phyloP scores from a whole-genome alignment of 306 rosid genomes.

The Rosa persica region DNA sequence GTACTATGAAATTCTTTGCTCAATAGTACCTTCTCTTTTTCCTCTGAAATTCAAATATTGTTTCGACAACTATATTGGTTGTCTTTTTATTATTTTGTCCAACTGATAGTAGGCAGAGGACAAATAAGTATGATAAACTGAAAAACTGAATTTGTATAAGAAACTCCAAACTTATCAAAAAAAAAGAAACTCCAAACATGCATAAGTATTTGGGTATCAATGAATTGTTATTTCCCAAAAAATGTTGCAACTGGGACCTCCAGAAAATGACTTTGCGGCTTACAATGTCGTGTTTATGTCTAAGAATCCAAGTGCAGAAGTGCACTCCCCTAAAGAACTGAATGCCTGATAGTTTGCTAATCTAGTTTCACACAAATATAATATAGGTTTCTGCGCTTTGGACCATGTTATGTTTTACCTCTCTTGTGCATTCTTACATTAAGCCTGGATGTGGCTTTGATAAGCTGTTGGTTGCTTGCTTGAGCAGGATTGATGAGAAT shows the following conservation, averaged over 20 bases:
- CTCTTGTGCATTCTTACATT: conserved; percentile 3
- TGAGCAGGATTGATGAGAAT: conserved; percentile 67
- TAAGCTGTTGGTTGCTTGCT: conserved; percentile 28
- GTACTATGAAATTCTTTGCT: background rate
- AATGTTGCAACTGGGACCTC: background rate
- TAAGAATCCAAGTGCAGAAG: background rate
- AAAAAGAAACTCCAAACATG: background rate
- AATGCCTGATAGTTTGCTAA: background rate
- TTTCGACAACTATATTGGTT: background rate
- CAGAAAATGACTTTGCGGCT: background rate
- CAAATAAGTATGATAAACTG: background rate
- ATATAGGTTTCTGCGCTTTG: background rate
- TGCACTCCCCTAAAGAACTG: background rate
- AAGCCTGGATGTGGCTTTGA: conserved; percentile 35
- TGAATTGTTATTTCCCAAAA: background rate
- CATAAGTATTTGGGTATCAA: background rate
- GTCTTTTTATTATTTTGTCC: background rate
- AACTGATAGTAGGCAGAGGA: background rate
- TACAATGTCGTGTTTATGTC: background rate
- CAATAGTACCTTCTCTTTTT: too few species aligned
- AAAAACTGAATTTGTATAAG: background rate
- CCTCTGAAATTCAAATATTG: background rate
- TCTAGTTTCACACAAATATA: background rate
- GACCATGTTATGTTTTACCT: background rate
- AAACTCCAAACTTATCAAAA: background rate